Evolutionary conservation across 2,329 filamentous ascomycete genomes (phyloP), one percentile per base, ranked within the genome.

Genomic region (Endoconidiophora laricicola): DNA sequence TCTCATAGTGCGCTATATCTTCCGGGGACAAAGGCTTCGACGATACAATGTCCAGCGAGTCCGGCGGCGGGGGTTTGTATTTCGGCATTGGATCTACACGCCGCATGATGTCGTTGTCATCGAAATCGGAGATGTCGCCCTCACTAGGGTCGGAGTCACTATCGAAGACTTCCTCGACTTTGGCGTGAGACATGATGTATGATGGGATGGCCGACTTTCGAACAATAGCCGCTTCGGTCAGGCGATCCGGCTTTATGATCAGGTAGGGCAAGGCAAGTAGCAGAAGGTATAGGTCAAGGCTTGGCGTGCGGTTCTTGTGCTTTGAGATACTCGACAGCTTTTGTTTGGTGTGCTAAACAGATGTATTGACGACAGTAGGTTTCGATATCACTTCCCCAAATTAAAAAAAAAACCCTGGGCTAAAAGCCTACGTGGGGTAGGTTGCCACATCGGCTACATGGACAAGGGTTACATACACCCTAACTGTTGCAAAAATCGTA

Each of bases 131-230:
- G 59, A 88, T 83, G 66, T 91, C 83, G 64, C 81, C 82, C 66
- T 94, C 87, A 56, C 86, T 84, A 48, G 90, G 86, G 68, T 96
- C 90, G 12, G 83, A 86, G 66, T 86, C 83, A 64, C 75, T 79
- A 70, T 93, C 86, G 54, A 81, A 86, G 55, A 95, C 81, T 66
- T 96, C 91, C 74, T 98, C 91, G 65, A 96, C 81, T 5, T 26
- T 23, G 54, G 82, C 79, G 69, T 91, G 81, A 42, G 86, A 84
- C 86, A 93, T 91, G 44, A 45, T 38, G 12, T 44, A 41, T 52
- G 44, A 12, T 46, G 20, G 44, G n/a, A 44, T 36, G 33, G 37
- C 9, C 12, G 45, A 4, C 16, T 39, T 29, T 48, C 16, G 6
- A 9, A n/a, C 24, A 14, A n/a, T 16, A 24, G n/a, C 2, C 6